Evolutionary conservation across 2,329 filamentous ascomycete species (phyloP).

Genomic region (Escovopsis sp.): DNA sequence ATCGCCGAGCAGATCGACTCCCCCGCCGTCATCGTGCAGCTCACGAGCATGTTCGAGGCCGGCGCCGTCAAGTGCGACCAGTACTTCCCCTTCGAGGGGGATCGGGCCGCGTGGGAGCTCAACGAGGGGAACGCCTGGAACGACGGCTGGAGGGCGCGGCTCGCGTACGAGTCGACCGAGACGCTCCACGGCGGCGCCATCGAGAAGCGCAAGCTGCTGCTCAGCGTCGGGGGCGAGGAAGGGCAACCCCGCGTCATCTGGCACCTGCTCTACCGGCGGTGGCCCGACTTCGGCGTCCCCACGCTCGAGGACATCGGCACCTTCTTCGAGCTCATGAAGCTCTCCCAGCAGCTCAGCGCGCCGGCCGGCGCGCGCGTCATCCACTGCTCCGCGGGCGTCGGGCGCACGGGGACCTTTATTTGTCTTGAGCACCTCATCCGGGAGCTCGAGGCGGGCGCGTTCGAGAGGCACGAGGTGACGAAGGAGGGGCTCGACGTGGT

Average conservation of each 20-base stretch:
- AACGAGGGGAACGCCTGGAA: constrained; percentile 50
- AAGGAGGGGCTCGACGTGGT: constrained; percentile 45
- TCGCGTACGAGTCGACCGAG: constrained; percentile 52
- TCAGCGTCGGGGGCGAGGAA: constrained; percentile 33
- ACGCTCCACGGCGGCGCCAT: constrained; percentile 39
- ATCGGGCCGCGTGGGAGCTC: constrained; percentile 37
- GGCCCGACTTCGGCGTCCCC: constrained; percentile 84
- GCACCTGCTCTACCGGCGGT: constrained; percentile 74
- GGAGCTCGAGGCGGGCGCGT: constrained; percentile 60
- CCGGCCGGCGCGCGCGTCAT: constrained; percentile 55
- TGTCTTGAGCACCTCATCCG: constrained; percentile 81
- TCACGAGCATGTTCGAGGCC: constrained; percentile 75
- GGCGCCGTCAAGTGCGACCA: constrained; percentile 71
- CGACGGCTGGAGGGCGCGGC: constrained; percentile 50
- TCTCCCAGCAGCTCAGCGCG: constrained; percentile 45
- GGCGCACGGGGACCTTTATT: constrained; percentile 89
- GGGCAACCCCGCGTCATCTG: constrained; percentile 45
- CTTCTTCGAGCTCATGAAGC: constrained; percentile 53
- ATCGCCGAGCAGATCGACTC: constrained; percentile 60
- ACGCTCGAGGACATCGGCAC: constrained; percentile 48
- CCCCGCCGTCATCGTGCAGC: constrained; percentile 78
- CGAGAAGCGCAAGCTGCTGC: constrained; percentile 58
- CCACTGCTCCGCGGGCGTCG: constrained; percentile 84
- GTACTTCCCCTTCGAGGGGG: constrained; percentile 57
- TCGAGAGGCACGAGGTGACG: constrained; percentile 32